Evolutionary conservation across 2,329 filamentous ascomycete species (phyloP).

Genomic region (Monosporascus sp.): DNA sequence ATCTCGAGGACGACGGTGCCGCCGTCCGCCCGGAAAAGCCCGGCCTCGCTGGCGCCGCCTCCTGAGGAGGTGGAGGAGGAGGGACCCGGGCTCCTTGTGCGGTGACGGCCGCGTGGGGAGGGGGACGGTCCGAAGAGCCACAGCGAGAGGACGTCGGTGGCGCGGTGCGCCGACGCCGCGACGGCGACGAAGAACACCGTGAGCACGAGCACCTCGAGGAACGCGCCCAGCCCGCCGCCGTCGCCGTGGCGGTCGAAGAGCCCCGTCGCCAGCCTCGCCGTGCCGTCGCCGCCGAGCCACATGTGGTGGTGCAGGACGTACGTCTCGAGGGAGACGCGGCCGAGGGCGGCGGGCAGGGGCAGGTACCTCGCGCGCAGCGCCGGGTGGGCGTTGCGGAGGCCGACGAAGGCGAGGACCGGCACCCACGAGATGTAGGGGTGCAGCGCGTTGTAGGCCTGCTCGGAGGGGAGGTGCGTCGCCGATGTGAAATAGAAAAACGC

Average conservation of each 20-base stretch:
- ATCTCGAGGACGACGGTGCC: too few species aligned
- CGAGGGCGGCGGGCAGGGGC: slow-evolving; percentile 46
- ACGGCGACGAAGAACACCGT: slow-evolving; percentile 18
- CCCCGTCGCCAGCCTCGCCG: slow-evolving; percentile 37
- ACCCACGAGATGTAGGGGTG: slow-evolving; percentile 50
- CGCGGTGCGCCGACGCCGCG: slow-evolving; percentile 15
- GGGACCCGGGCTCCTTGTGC: neutral
- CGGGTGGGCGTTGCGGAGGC: slow-evolving; percentile 44
- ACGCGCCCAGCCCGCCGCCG: slow-evolving; percentile 6
- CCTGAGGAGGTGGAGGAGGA: neutral
- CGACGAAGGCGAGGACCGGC: slow-evolving; percentile 46
- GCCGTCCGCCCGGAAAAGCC: too few species aligned
- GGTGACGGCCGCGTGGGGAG: neutral
- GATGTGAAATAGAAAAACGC: slow-evolving; percentile 27
- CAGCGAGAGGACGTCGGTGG: slow-evolving; percentile 15
- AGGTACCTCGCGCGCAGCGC: slow-evolving; percentile 38
- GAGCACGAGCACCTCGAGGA: slow-evolving; percentile 21
- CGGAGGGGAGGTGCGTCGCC: slow-evolving; percentile 13
- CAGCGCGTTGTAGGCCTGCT: slow-evolving; percentile 41
- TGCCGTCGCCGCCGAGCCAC: slow-evolving; percentile 54
- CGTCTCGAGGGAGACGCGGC: slow-evolving; percentile 52
- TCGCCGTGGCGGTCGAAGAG: slow-evolving; percentile 10
- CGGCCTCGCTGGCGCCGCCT: neutral
- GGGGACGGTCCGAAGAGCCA: slow-evolving; percentile 6
- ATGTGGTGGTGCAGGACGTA: slow-evolving; percentile 57